Base-by-base conservation (phyloP, 352 stramenopile genomes). In the Phytophthora hybrid region DNA sequence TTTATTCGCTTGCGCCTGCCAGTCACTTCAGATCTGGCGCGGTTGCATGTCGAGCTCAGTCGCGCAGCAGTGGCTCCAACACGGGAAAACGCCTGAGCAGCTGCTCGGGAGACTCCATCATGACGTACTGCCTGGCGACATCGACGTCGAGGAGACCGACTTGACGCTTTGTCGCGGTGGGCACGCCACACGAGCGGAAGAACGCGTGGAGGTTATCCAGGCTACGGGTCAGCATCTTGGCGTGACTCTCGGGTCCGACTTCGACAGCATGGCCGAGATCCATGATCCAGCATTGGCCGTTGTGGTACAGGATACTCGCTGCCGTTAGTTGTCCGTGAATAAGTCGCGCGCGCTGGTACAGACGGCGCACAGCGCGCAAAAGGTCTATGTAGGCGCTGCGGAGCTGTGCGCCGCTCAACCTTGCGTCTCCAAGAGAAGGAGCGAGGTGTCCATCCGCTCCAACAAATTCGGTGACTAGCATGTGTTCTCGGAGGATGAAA, bases 191-290 rank as follows among this genome's bases (percentile, higher is more conserved):
- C 21, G 59, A 68, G n/a, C 73, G 57, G 61, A 97, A 98, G 69
- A 97, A 96, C 7, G 66, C 51, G 56, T 84, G 72, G 7, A 98
- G 73, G 23, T 70, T 81, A n/a, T 64, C 65, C 21, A 98, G 26
- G 66, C 97, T 93, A 18, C 77, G 80, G 5, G 71, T 65, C 10
- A 98, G 74, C 7, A 90, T 64, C 10, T 87, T 78, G 9, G 66
- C 26, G 21, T 90, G 80, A 6, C 64, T 72, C n/a, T 86, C 71
- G 8, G 84, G 73, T 44, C 97, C 91, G 16, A 77, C 63, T 39
- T 97, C 86, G 14, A 96, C 85, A 11, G 91, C 84, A 51, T 94
- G 85, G 0, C 85, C 87, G 65, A 98, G 94, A 71, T 97, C 93
- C 66, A 96, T 96, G 46, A 98, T 86, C 87, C 68, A 97, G 66